Evolutionary conservation across 805 yeast genomes (phyloP), one percentile per base, ranked within the genome.

Genomic region (Myxozyma vanderwaltii): DNA sequence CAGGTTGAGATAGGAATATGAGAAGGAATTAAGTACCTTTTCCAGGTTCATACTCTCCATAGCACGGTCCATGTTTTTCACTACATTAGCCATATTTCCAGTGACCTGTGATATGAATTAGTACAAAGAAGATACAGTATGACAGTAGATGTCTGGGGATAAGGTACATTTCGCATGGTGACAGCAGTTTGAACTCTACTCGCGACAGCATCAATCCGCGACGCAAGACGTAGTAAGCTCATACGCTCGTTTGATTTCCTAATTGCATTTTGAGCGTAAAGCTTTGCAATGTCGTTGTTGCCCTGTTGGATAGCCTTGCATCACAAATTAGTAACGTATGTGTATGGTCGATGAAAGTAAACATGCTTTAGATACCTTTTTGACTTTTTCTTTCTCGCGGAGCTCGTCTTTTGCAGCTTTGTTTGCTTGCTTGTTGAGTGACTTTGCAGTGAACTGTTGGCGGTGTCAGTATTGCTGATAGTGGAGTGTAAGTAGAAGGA

Each of bases 181-280:
- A 94, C 97, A 0, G 99, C 99, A 0, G 99, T 94, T 69, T 92
- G 97, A 1, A 94, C 96, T 59, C 99, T 77, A 3, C 95, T 86
- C 0, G 98, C 96, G 24, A 94, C 99, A 0, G 98, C 92, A 74
- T 94, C 99, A 21, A 94, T 89, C 58, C 97, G 76, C 0, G 96
- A 89, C 0, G 97, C 87, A 58, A 94, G 77, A 65, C 92, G 80
- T 54, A 94, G 76, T 55, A 94, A 75, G 70, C 88, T 92, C 54
- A 92, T 78, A 63, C 92, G 78, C 73, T 94, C 99, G 68, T 88
- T 88, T 47, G 88, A 81, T 73, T 94, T 94, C 51, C 99, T 81
- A 45, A 95, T 90, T 39, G 98, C 97, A 74, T 91, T 94, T 66
- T 91, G 96, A 0, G 99, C 99, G 69, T 94, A 92, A 46, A 94